Evolutionary conservation across 768 basidiomycete species (phyloP), one percentile per base, ranked within the genome.

Genomic region (Austroboletus eburneus): DNA sequence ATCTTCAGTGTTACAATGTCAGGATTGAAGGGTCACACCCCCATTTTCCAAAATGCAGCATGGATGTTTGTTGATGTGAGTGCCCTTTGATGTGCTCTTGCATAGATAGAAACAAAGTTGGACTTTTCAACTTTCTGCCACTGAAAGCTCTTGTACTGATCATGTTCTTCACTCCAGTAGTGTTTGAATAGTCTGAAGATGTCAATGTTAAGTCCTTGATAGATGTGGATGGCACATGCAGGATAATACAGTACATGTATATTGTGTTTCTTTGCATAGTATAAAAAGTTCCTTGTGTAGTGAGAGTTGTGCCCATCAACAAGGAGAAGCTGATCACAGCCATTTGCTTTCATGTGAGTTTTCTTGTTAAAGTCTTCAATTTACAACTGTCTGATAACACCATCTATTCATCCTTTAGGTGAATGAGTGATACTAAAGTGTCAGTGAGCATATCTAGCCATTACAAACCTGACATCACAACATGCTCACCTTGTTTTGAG

Each of bases 231-330:
- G n/a, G n/a, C n/a, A n/a, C n/a, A n/a, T n/a, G n/a, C n/a, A n/a
- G n/a, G n/a, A n/a, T n/a, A n/a, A n/a, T n/a, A n/a, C n/a, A n/a
- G n/a, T n/a, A n/a, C n/a, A n/a, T n/a, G n/a, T n/a, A n/a, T n/a
- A n/a, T n/a, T n/a, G n/a, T n/a, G n/a, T n/a, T n/a, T n/a, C n/a
- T n/a, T n/a, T n/a, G n/a, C n/a, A n/a, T n/a, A n/a, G n/a, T n/a
- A n/a, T n/a, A n/a, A n/a, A n/a, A n/a, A n/a, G n/a, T n/a, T n/a
- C n/a, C n/a, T n/a, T n/a, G n/a, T n/a, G 47, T 65, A 70, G 45
- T 77, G 75, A 0, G 70, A 75, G 42, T 57, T 66, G 46, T 79
- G 76, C 4, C 75, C 71, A 62, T 77, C 72, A 14, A 77, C 63
- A 17, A 71, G 46, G 10, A 78, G 71, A 4, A 73, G 48, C 0